Percentiles rank a stretch among this genome's conserved stretches.
Conservation (phyloP, 75 land plant genomes). For the Cupressus sempervirens region DNA sequence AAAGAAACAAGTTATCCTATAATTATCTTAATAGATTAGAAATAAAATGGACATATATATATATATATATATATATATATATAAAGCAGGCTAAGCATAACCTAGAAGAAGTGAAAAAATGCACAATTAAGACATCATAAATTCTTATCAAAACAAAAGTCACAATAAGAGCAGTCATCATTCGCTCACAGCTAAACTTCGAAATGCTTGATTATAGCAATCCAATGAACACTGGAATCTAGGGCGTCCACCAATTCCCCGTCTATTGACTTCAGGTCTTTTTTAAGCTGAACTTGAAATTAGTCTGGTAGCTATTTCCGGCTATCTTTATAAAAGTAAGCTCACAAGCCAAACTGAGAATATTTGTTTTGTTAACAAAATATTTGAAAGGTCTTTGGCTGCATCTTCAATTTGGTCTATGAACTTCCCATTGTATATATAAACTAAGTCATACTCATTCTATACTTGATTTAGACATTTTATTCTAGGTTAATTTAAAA, state of each 20-base stretch:
- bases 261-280: not conserved
- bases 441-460: not conserved
- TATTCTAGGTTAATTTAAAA: not conserved
- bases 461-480: not conserved
- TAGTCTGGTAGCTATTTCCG: not conserved
- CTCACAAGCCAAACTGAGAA: not conserved
- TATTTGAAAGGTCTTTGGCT: not conserved
- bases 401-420: not conserved
- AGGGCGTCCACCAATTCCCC: not conserved
- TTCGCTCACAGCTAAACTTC: not conserved
- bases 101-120: too few relatives aligned
- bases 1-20: too few relatives aligned
- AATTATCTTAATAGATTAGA: too few relatives aligned
- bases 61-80: too few relatives aligned
- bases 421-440: not conserved
- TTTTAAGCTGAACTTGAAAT: not conserved
- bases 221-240: not conserved
- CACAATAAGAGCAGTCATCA: not conserved
- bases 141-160: too few relatives aligned
- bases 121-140: too few relatives aligned
- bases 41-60: too few relatives aligned
- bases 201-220: not conserved
- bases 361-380: not conserved
- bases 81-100: too few relatives aligned
- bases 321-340: not conserved